These are phyloP conservation scores for Eragrostis tef DNA, from an alignment of 202 grass and related monocot species.

Conservation along the genomic window DNA sequence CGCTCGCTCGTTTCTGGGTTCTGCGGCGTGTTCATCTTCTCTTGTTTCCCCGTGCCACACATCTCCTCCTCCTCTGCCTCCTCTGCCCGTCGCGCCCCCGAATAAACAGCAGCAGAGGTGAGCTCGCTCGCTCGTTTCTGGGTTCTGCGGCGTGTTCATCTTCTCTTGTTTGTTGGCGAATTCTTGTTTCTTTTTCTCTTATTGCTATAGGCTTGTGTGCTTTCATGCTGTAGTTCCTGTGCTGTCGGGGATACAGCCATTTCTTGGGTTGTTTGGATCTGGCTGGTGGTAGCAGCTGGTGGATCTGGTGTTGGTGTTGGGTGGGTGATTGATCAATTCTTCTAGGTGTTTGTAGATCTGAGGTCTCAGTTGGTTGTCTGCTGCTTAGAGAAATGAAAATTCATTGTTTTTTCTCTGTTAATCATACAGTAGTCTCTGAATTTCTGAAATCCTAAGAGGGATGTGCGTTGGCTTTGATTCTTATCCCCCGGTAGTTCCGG, in stretches of 20 bases:
- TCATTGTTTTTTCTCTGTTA: background rate
- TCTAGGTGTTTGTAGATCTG: background rate
- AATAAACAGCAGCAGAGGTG: conserved; percentile 50
- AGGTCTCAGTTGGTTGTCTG: background rate
- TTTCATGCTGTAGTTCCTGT: too few species aligned
- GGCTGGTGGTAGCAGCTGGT: background rate
- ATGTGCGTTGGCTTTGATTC: too few species aligned
- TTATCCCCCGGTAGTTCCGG: too few species aligned
- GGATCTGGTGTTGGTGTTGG: conserved; percentile 2
- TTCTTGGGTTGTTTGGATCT: background rate
- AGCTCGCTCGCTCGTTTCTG: background rate
- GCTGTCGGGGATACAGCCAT: background rate
- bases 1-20: background rate
- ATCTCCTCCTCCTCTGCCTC: background rate
- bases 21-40: background rate
- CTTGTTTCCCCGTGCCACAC: conserved; percentile 35
- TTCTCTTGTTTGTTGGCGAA: background rate
- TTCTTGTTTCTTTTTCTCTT: background rate
- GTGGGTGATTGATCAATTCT: background rate
- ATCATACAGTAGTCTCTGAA: background rate
- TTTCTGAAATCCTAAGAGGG: background rate
- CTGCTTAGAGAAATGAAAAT: background rate
- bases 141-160: background rate
- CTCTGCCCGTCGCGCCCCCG: background rate
- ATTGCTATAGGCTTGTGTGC: too few species aligned